Evolutionary conservation across 83 land plant genomes (phyloP), one percentile per base, ranked within the genome.

Genomic region (Picea abies): DNA sequence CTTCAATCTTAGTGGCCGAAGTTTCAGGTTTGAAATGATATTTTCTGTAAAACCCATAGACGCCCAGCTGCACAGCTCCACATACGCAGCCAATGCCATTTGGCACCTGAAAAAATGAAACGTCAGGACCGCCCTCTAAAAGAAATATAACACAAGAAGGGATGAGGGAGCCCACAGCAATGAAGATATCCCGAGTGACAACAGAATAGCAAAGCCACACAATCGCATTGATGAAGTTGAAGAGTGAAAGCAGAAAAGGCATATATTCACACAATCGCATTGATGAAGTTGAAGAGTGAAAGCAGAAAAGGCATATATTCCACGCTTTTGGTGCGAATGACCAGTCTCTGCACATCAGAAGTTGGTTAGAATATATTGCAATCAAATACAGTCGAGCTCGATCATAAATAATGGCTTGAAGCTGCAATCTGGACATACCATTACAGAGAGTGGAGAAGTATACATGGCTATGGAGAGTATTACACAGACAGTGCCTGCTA

Each of bases 241-340:
- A 83, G 14, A 88, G 66, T 39, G 88, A 85, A 15, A 88, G 68
- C 35, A 82, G 70, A 63, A 88, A 88, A 11, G 90, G 90, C 90
- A 88, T 88, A 80, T 83, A 86, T 32, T 82, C 88, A 88, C 29
- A 85, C 84, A 56, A 79, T 39, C 29, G 89, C 85, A 41, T 88
- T 88, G 15, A 87, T 60, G 81, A 85, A 82, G 26, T 66, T 72
- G 76, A 80, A 83, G 14, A 88, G 66, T 39, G 88, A 85, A 15
- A 88, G 68, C 35, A 82, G 70, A 63, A 88, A 88, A 11, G 90
- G 90, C 90, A 88, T 88, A 80, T 83, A 86, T 32, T 82, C 88
- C 72, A 85, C 90, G 20, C 85, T 85, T 60, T 79, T 49, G 44
- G 88, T 82, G 37, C 26, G 52, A 22, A 88, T 85, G 63, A 88